A percentile compares a stretch with the other conserved stretches of the same genome.
Evolutionary conservation across 192 early-diverging fungal genomes (phyloP).

Genomic region (Rhizoclosmatium sp.): DNA sequence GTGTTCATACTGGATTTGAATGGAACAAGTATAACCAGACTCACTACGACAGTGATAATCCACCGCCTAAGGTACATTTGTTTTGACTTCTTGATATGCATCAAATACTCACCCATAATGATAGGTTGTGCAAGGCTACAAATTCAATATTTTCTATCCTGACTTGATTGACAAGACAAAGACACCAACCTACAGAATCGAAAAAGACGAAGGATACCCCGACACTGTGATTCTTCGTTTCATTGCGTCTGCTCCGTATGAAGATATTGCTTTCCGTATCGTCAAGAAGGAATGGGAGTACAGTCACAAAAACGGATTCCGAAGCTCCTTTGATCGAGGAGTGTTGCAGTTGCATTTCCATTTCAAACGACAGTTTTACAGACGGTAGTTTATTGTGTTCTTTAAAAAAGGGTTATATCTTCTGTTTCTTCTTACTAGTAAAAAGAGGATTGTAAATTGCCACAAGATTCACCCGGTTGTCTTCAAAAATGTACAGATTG

Average conservation of each 20-base stretch:
- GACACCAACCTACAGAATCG: conserved; percentile 90
- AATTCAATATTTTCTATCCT: conserved; percentile 98
- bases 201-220: conserved; percentile 63
- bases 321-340: conserved; percentile 52
- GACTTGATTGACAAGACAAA: conserved; percentile 92
- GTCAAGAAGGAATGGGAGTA: conserved; percentile 97
- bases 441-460: too few relatives aligned
- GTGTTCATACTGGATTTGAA: conserved; percentile 96
- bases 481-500: too few relatives aligned
- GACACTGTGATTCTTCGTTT: conserved; percentile 92
- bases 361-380: conserved; percentile 47
- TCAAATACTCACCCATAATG: not conserved
- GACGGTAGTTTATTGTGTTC: not conserved
- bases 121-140: conserved; percentile 94
- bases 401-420: too few relatives aligned
- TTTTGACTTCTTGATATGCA: not conserved
- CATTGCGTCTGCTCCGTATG: conserved; percentile 94
- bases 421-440: too few relatives aligned
- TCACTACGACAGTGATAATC: conserved; percentile 97
- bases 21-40: conserved; percentile 99
- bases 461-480: too few relatives aligned
- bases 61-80: conserved; percentile 83
- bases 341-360: conserved; percentile 61
- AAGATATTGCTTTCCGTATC: conserved; percentile 97
- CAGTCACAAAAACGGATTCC: conserved; percentile 77